Percentiles rank a stretch among this genome's conserved stretches.
These are phyloP conservation scores for Lodderomyces margitis DNA, from an alignment of 1,139 yeast genomes.

Conservation along the genomic window DNA sequence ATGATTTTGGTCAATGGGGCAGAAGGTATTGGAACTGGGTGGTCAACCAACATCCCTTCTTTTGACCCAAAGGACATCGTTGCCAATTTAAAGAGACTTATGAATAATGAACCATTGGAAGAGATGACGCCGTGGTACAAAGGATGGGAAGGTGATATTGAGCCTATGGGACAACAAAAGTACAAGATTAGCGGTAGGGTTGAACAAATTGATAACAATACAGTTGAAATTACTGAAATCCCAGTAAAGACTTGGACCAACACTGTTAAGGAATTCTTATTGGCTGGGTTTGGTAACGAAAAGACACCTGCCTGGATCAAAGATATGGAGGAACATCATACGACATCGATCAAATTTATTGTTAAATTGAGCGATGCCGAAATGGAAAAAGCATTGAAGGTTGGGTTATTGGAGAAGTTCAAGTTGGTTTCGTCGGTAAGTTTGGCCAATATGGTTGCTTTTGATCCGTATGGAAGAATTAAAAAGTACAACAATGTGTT, in stretches of 20 bases:
- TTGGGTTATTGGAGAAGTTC: slow-evolving; percentile 83
- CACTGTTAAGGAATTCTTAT: slow-evolving; percentile 78
- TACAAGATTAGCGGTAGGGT: slow-evolving; percentile 77
- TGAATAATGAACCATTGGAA: slow-evolving; percentile 68
- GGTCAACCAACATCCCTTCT: slow-evolving; percentile 93
- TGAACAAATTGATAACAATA: slow-evolving; percentile 75
- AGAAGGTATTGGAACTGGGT: slow-evolving; percentile 99
- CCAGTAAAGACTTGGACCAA: slow-evolving; percentile 95
- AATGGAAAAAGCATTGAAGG: slow-evolving; percentile 71
- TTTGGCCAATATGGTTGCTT: slow-evolving; percentile 90
- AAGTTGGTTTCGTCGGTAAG: slow-evolving; percentile 68
- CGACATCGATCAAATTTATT: slow-evolving; percentile 73
- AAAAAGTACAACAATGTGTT: slow-evolving; percentile 73
- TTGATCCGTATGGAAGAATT: slow-evolving; percentile 89
- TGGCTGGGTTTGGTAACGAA: slow-evolving; percentile 75
- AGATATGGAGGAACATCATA: slow-evolving; percentile 94
- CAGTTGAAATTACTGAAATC: slow-evolving; percentile 85
- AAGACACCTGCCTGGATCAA: slow-evolving; percentile 82
- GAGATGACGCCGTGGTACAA: slow-evolving; percentile 93
- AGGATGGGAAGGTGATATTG: slow-evolving; percentile 90
- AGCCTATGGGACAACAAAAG: slow-evolving; percentile 59
- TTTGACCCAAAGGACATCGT: slow-evolving; percentile 87
- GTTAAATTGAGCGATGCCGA: slow-evolving; percentile 74
- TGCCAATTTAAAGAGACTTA: slow-evolving; percentile 63
- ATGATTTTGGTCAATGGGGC: slow-evolving; percentile 92